phyloP scores from a whole-genome alignment of 164 flowering plant genomes.

The Liriodendron chinense region DNA sequence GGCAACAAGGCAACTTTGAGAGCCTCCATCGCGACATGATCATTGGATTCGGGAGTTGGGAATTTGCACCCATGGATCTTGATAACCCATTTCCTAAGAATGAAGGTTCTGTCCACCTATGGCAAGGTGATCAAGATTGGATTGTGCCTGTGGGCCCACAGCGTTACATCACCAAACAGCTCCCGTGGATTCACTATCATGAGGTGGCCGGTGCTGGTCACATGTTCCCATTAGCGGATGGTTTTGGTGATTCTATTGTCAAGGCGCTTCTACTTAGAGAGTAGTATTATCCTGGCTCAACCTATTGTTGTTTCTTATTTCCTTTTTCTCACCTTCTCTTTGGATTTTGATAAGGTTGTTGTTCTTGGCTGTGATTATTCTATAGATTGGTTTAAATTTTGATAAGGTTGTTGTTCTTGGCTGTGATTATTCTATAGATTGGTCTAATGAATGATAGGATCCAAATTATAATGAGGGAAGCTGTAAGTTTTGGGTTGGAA shows the following conservation, averaged over 20 bases:
- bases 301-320: too few species aligned
- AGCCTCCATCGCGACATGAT: constrained; percentile 49
- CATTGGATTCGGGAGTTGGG: constrained; percentile 72
- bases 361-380: too few species aligned
- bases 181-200: constrained; percentile 75
- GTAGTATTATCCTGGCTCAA: constrained; percentile 1
- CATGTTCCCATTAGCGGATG: constrained; percentile 40
- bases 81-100: constrained; percentile 53
- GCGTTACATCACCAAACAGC: constrained; percentile 46
- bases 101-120: constrained; percentile 66
- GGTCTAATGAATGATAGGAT: too few species aligned
- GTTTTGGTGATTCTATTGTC: constrained; percentile 22
- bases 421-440: too few species aligned
- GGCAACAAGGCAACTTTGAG: constrained; percentile 68
- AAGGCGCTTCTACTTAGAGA: constrained; percentile 21
- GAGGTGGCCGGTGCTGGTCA: constrained; percentile 63
- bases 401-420: too few species aligned
- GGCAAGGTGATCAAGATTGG: constrained; percentile 71
- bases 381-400: too few species aligned
- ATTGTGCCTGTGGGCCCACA: constrained; percentile 51
- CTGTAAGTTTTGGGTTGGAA: too few species aligned
- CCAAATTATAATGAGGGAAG: too few species aligned
- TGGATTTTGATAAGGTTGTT: too few species aligned
- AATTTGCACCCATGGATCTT: constrained; percentile 59
- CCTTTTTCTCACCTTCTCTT: not conserved